Conservation (phyloP, 805 yeast species). For the Metschnikowia henanensis region DNA sequence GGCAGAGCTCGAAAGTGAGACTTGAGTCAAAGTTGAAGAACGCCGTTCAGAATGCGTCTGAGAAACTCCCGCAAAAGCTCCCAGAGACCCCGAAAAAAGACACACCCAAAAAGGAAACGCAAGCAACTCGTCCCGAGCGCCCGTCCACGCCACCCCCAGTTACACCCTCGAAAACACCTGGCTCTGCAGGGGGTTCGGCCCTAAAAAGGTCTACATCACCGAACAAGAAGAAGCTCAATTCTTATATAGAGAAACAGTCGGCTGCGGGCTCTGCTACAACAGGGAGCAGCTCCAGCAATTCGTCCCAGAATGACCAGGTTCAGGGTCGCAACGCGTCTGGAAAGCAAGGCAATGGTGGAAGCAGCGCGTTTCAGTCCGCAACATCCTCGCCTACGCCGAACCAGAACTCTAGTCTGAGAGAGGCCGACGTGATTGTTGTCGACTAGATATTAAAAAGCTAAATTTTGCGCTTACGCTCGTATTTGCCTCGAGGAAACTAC, state of each 20-base stretch:
- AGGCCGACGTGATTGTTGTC: constrained; percentile 5
- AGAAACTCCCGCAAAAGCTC: neutral
- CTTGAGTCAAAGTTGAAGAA: constrained; percentile 13
- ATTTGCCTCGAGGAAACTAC: too few species aligned
- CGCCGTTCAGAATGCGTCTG: constrained; percentile 5
- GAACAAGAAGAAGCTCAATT: constrained; percentile 30
- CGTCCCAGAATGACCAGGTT: neutral
- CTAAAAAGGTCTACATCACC: constrained; percentile 41
- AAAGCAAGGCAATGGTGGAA: neutral
- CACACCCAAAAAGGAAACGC: neutral
- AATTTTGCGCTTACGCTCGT: neutral
- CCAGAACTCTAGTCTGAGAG: neutral
- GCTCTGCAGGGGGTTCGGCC: constrained; percentile 11
- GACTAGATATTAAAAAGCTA: neutral
- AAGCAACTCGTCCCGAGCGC: constrained; percentile 9
- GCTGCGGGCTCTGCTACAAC: neutral
- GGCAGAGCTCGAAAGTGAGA: constrained; percentile 10
- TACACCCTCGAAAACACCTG: constrained; percentile 15
- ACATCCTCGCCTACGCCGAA: neutral
- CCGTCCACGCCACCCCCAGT: constrained; percentile 23
- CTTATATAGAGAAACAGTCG: constrained; percentile 2
- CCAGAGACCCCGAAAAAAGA: neutral
- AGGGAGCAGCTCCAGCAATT: neutral
- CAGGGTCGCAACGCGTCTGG: neutral
- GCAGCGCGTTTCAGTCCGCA: neutral